Evolutionary conservation across 257 asterid species (phyloP).

Genomic region (Datura wrightii): DNA sequence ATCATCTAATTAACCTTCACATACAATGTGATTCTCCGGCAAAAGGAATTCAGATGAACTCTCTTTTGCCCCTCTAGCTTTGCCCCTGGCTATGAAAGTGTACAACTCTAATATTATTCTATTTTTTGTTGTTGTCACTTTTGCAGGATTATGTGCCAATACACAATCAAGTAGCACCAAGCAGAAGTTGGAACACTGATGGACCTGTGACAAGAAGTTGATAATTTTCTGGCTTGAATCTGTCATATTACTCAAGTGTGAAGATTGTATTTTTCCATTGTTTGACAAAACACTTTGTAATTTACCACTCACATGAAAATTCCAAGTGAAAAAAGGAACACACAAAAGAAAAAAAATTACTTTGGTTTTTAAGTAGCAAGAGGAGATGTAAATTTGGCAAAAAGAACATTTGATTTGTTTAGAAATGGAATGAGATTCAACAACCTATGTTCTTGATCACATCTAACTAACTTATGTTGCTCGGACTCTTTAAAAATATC

Average conservation of each 20-base stretch:
- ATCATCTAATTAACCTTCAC: background rate
- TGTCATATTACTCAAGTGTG: conserved; percentile 16
- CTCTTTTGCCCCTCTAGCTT: background rate
- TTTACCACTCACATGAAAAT: conserved; percentile 17
- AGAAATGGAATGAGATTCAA: conserved; percentile 20
- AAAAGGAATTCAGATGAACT: background rate
- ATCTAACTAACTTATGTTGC: background rate
- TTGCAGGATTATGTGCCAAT: conserved; percentile 54
- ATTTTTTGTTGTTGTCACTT: conserved; percentile 13
- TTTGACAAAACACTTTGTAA: background rate
- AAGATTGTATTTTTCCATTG: conserved; percentile 17
- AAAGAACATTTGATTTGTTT: conserved; percentile 14
- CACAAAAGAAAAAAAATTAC: background rate
- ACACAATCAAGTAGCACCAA: conserved; percentile 53
- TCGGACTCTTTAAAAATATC: background rate
- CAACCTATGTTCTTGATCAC: background rate
- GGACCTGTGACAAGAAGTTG: conserved; percentile 39
- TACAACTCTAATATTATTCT: background rate
- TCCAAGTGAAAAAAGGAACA: background rate
- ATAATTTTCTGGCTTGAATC: conserved; percentile 22
- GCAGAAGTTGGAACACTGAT: conserved; percentile 46
- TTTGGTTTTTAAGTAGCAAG: background rate
- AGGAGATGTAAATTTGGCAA: conserved; percentile 6
- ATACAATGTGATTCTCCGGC: background rate
- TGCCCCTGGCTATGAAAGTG: background rate